phyloP scores from a whole-genome alignment of 306 rosid species.

The Pterocarpus macrocarpus region DNA sequence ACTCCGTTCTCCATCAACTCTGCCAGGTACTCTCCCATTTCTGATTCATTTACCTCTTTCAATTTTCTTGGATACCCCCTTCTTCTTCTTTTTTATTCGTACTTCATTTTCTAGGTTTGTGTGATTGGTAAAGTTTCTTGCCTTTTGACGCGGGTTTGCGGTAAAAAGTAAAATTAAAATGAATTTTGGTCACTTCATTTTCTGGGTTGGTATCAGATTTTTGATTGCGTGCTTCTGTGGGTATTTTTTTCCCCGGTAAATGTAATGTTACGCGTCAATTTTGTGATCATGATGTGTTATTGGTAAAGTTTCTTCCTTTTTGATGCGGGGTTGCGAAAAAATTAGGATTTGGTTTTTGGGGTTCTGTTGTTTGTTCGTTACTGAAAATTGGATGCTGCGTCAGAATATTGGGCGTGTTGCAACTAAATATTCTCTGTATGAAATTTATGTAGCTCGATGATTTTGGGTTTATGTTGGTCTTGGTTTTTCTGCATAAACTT shows the following conservation, averaged over 20 bases:
- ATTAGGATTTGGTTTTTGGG: conserved; percentile 1
- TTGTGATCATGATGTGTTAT: not conserved
- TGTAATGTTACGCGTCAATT: not conserved
- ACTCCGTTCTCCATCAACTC: conserved; percentile 77
- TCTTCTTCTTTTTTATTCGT: not conserved
- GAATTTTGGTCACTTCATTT: not conserved
- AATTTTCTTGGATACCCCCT: not conserved
- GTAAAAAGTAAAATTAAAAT: too few relatives aligned
- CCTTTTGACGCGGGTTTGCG: not conserved
- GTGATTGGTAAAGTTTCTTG: not conserved
- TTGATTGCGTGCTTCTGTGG: not conserved
- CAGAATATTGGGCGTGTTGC: conserved; percentile 8
- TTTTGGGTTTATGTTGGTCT: conserved; percentile 30
- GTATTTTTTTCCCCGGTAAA: not conserved
- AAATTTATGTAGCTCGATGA: not conserved
- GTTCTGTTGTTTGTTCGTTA: not conserved
- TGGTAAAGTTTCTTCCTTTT: conserved; percentile 26
- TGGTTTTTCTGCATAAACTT: not conserved
- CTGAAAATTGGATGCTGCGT: not conserved
- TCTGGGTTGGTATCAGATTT: not conserved
- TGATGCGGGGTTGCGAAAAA: not conserved
- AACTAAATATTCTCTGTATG: not conserved
- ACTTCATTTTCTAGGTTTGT: not conserved
- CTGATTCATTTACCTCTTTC: not conserved
- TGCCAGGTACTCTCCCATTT: conserved; percentile 61